Conservation (phyloP, 2,329 filamentous ascomycete species). For the Hymenoscyphus fraxineus region DNA sequence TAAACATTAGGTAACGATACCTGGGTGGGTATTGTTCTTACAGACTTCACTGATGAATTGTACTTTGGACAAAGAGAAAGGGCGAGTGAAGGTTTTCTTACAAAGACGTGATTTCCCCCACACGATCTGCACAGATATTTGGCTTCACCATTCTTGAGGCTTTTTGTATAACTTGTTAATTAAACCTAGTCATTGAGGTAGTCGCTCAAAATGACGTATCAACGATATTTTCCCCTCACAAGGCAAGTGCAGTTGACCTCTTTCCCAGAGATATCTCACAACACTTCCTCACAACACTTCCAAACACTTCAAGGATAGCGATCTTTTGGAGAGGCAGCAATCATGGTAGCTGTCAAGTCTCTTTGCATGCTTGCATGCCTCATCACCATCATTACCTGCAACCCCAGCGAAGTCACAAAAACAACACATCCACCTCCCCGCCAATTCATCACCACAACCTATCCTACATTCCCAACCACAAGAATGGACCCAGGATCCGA, state of each 20-base stretch:
- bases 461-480: background rate
- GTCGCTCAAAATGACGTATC: no score
- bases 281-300: background rate
- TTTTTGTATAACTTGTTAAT: no score
- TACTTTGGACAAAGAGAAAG: no score
- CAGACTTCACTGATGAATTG: no score
- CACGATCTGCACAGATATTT: no score
- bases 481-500: background rate
- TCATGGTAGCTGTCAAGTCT: background rate
- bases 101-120: no score
- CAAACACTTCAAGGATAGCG: background rate
- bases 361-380: background rate
- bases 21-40: no score
- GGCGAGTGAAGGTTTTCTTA: no score
- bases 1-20: no score
- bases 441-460: slow-evolving; percentile 2
- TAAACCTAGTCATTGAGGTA: no score
- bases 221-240: no score
- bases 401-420: background rate
- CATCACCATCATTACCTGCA: background rate
- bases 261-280: background rate
- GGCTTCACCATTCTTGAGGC: no score
- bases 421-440: background rate
- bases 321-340: background rate
- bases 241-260: background rate